phyloP scores from a whole-genome alignment of 1,139 yeast genomes.

The Candida sojae region DNA sequence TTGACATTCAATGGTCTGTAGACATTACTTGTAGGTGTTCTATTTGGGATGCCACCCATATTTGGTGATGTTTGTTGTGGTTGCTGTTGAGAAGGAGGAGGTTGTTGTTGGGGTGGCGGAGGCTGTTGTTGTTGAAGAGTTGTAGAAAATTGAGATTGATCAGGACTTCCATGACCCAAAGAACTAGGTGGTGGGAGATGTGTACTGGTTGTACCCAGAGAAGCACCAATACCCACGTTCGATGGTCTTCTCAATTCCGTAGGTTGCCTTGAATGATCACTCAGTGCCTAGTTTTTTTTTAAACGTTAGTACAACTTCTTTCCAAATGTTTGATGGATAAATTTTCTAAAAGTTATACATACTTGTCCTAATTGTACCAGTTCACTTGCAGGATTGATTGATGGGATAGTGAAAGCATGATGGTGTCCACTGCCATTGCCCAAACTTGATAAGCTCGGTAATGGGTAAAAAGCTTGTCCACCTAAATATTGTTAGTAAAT shows the following conservation, averaged over 20 bases:
- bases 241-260: constrained; percentile 30
- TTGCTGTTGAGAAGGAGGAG: constrained; percentile 8
- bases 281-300: constrained; percentile 12
- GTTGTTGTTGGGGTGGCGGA: constrained; percentile 12
- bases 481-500: constrained; percentile 26
- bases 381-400: constrained; percentile 39
- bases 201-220: constrained; percentile 14
- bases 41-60: constrained; percentile 40
- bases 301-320: background rate
- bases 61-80: constrained; percentile 15
- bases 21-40: constrained; percentile 47
- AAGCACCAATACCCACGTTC: constrained; percentile 20
- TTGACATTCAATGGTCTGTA: constrained; percentile 93
- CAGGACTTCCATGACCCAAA: constrained; percentile 12
- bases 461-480: constrained; percentile 52
- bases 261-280: constrained; percentile 25
- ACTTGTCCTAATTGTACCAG: constrained; percentile 26
- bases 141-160: constrained; percentile 8
- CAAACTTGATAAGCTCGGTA: constrained; percentile 54
- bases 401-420: constrained; percentile 50
- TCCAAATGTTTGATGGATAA: constrained; percentile 7
- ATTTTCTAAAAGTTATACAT: constrained; percentile 18
- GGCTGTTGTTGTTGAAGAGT: constrained; percentile 14
- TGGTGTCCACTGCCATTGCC: constrained; percentile 44
- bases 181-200: constrained; percentile 30